Conservation (phyloP, 805 yeast genomes). For the Candida awuae region DNA sequence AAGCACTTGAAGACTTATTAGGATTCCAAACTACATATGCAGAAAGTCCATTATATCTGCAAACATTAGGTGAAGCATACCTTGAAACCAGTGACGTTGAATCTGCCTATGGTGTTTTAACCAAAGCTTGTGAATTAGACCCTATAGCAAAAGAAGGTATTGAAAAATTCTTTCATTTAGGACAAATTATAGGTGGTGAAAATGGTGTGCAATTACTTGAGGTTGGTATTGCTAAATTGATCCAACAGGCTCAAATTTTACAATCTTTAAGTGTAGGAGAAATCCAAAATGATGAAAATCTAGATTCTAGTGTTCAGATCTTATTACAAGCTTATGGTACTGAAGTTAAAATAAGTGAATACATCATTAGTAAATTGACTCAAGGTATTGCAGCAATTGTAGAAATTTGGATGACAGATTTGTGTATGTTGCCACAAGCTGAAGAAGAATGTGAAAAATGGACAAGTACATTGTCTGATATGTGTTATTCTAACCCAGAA, state of each 20-base stretch:
- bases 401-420: slow-evolving; percentile 96
- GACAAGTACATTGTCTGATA: slow-evolving; percentile 53
- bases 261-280: slow-evolving; percentile 4
- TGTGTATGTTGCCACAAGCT: slow-evolving; percentile 90
- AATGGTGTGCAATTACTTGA: slow-evolving; percentile 60
- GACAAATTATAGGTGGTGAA: slow-evolving; percentile 80
- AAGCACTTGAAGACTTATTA: slow-evolving; percentile 43
- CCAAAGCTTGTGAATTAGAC: slow-evolving; percentile 59
- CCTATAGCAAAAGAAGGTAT: slow-evolving; percentile 56
- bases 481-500: slow-evolving; percentile 63
- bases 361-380: slow-evolving; percentile 50
- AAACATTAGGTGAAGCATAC: slow-evolving; percentile 64
- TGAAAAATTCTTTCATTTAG: slow-evolving; percentile 82
- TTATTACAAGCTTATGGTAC: slow-evolving; percentile 24
- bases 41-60: slow-evolving; percentile 39
- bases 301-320: slow-evolving; percentile 20
- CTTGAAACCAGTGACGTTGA: slow-evolving; percentile 78
- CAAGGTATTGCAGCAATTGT: slow-evolving; percentile 78
- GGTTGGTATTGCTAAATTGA: slow-evolving; percentile 52
- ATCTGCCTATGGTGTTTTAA: slow-evolving; percentile 58
- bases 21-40: slow-evolving; percentile 30
- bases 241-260: slow-evolving; percentile 27
- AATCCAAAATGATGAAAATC: slow-evolving; percentile 5
- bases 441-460: slow-evolving; percentile 70
- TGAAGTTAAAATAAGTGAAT: slow-evolving; percentile 25